Evolutionary conservation across 2,329 filamentous ascomycete species (phyloP), one percentile per base, ranked within the genome.

Genomic region (Phyllosticta citrichinensis): DNA sequence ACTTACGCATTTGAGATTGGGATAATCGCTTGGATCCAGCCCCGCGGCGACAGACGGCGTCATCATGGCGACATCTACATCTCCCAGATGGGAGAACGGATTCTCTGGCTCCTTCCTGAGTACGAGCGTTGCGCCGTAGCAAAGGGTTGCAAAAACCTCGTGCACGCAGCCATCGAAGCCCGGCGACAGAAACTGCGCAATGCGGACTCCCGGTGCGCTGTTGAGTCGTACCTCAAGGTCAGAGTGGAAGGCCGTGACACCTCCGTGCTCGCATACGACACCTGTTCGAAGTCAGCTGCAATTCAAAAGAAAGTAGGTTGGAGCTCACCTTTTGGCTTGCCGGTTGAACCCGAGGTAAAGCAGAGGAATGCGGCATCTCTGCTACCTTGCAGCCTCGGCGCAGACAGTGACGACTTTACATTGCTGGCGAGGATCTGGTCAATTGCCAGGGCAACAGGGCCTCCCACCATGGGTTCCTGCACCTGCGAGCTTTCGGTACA

Each of bases 121-220:
- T 0, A 77, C 68, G 1, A 79, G 65, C 0, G 75, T 76, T 0
- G 71, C 70, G 0, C 76, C 77, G 58, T 76, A 74, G n/a, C 65
- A 67, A 0, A 78, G 65, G 1, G 75, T 66, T 0, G 73, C 73
- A 60, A 78, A 77, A 0, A 75, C 69, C 61, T 75, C 77, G 40
- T 75, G 70, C 11, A 79, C 76, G 57, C 69, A 72, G n/a, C 73
- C 75, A 63, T 79, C 78, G 60, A 80, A 80, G 0, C 65, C 73
- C 0, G 70, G 66, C 1, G 77, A 79, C 68, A 79, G 72, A 51
- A 76, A 54, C 60, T 79, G 77, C 1, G 75, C 68, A 2, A 76
- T 69, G 2, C 66, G 65, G 30, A 60, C 56, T 1, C 75, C 73
- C 0, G 73, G 73, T 6, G 52, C 17, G 1, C 74, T 68, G 55